A percentile compares a stretch with the other conserved stretches of the same genome.
phyloP scores from a whole-genome alignment of 2,329 filamentous ascomycete species.

The Pseudogymnoascus sp. region DNA sequence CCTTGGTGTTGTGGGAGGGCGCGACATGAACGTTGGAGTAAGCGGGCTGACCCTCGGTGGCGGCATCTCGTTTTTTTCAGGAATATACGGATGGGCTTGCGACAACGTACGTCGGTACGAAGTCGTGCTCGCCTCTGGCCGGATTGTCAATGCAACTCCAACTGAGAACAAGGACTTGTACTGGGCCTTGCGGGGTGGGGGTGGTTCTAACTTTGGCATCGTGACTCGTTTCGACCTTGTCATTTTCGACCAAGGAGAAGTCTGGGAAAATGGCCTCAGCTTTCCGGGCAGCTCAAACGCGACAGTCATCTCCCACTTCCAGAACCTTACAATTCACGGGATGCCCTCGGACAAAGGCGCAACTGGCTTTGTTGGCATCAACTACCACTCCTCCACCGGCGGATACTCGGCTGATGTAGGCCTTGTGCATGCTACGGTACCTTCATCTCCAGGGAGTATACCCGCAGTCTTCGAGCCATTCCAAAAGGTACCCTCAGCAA shows the following conservation, averaged over 20 bases:
- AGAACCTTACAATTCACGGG: not conserved
- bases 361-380: not conserved
- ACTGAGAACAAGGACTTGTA: slow-evolving; percentile 37
- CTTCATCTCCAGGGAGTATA: not conserved
- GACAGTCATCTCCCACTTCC: not conserved
- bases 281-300: not conserved
- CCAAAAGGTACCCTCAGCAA: not conserved
- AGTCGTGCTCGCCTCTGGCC: slow-evolving; percentile 11
- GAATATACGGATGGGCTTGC: slow-evolving; percentile 5
- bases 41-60: slow-evolving; percentile 33
- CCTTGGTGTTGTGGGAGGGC: slow-evolving; percentile 32
- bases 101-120: slow-evolving; percentile 9
- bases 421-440: not conserved
- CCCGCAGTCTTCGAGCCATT: not conserved
- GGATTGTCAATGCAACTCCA: slow-evolving; percentile 12
- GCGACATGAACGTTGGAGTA: slow-evolving; percentile 32
- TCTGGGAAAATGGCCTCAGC: not conserved
- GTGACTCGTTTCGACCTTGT: slow-evolving; percentile 38
- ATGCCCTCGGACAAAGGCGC: not conserved
- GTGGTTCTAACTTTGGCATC: slow-evolving; percentile 48
- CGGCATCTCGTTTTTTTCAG: slow-evolving; percentile 15
- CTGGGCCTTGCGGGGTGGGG: slow-evolving; percentile 42
- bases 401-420: not conserved
- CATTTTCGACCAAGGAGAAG: not conserved
- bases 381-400: not conserved